Conservation (phyloP, 164 flowering plant genomes). For the Berberis vulgaris region DNA sequence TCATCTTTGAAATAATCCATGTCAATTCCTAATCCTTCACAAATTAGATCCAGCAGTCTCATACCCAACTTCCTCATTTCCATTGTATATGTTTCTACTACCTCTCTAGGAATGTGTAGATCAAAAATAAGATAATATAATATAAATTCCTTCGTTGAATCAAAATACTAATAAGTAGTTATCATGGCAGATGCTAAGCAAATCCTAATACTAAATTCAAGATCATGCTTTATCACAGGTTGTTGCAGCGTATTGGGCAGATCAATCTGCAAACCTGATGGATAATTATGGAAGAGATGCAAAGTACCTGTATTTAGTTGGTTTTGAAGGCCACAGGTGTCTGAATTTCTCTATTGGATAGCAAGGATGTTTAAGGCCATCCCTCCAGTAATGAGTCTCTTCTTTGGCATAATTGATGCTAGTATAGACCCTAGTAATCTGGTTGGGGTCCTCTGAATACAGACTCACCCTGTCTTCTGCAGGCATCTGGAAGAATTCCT, state of each 20-base stretch:
- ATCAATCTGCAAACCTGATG: not conserved
- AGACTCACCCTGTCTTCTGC: too few relatives aligned
- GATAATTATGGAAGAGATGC: not conserved
- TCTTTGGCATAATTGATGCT: constrained; percentile 7
- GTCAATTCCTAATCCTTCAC: constrained; percentile 7
- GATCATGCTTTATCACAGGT: not conserved
- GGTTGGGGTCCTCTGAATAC: constrained; percentile 8
- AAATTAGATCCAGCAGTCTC: constrained; percentile 28
- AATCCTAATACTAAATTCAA: too few relatives aligned
- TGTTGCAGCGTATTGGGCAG: not conserved
- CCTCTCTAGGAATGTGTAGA: constrained; percentile 18
- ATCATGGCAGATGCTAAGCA: not conserved
- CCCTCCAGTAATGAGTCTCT: constrained; percentile 16
- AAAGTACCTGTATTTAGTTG: constrained; percentile 22
- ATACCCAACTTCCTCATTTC: constrained; percentile 20
- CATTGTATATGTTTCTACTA: constrained; percentile 16
- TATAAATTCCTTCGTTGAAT: not conserved
- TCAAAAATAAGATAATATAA: not conserved
- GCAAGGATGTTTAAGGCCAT: constrained; percentile 16
- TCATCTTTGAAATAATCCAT: constrained; percentile 17
- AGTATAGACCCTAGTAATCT: constrained; percentile 7
- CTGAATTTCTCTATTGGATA: constrained; percentile 27
- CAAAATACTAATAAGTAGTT: not conserved
- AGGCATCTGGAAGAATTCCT: too few relatives aligned
- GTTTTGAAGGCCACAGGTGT: constrained; percentile 20